phyloP scores from a whole-genome alignment of 2,329 filamentous ascomycete species.

The Cladophialophora chaetospira region DNA sequence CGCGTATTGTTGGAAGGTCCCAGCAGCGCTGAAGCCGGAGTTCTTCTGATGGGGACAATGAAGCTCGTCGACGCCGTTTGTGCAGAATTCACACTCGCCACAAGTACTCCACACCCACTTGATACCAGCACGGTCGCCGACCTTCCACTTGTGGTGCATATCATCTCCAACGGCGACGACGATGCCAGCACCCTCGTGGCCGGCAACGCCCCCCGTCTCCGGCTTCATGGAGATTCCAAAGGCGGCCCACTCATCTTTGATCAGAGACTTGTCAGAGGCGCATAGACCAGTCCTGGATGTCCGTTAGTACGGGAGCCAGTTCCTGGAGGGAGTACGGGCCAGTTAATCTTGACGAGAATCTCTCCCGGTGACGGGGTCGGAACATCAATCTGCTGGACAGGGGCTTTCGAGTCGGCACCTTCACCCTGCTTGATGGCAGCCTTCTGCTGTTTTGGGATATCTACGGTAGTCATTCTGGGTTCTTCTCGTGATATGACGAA shows the following conservation, averaged over 20 bases:
- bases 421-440: constrained; percentile 31
- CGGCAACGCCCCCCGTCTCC: constrained; percentile 33
- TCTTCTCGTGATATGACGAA: too few relatives aligned
- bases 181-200: constrained; percentile 72
- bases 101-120: constrained; percentile 92
- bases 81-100: constrained; percentile 79
- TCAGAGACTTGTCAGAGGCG: constrained; percentile 66
- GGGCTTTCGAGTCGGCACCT: constrained; percentile 28
- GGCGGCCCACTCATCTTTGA: constrained; percentile 32
- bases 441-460: constrained; percentile 31
- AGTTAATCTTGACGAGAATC: constrained; percentile 89
- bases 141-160: constrained; percentile 72
- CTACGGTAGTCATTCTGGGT: constrained; percentile 26
- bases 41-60: constrained; percentile 42
- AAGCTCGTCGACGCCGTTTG: constrained; percentile 38
- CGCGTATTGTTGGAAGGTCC: constrained; percentile 43
- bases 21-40: constrained; percentile 42
- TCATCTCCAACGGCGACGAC: constrained; percentile 74
- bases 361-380: constrained; percentile 79
- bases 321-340: constrained; percentile 44
- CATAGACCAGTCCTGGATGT: constrained; percentile 67
- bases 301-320: constrained; percentile 5
- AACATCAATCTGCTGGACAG: constrained; percentile 66
- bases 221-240: constrained; percentile 31
- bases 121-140: constrained; percentile 84